A percentile compares a stretch with the other conserved stretches of the same genome.
Conservation (phyloP, 2,329 filamentous ascomycete genomes). For the Neopestalotiopsis rosae region DNA sequence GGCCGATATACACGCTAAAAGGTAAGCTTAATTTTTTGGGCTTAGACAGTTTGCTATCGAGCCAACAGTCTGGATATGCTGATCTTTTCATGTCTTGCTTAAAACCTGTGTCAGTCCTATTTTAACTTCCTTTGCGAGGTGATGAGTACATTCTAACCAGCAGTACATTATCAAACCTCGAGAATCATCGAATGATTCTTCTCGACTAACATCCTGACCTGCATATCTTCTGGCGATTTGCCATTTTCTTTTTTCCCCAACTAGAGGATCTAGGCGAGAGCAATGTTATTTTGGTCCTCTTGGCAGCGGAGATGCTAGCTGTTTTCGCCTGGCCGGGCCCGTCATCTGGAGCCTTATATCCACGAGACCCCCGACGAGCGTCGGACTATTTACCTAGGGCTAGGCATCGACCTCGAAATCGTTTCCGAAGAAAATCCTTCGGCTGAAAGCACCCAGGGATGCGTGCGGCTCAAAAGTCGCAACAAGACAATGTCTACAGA, state of each 20-base stretch:
- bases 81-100: background rate
- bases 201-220: too few relatives aligned
- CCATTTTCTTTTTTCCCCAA: too few relatives aligned
- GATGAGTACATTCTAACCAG: too few relatives aligned
- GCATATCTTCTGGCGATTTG: too few relatives aligned
- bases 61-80: background rate
- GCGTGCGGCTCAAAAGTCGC: background rate
- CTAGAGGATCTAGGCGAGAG: too few relatives aligned
- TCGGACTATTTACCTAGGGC: background rate
- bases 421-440: background rate
- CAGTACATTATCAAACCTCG: too few relatives aligned
- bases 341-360: background rate
- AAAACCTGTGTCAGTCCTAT: too few relatives aligned
- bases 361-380: background rate
- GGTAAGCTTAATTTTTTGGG: conserved; percentile 3
- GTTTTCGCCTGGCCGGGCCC: background rate
- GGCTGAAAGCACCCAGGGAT: background rate
- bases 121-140: too few relatives aligned
- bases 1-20: background rate
- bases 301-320: background rate
- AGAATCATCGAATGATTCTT: too few relatives aligned
- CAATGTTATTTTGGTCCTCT: background rate
- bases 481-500: background rate
- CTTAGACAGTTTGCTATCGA: background rate
- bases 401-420: background rate